Evolutionary conservation across 1,284 basidiomycete genomes (phyloP), one percentile per base, ranked within the genome.

Genomic region (Trametes pubescens): DNA sequence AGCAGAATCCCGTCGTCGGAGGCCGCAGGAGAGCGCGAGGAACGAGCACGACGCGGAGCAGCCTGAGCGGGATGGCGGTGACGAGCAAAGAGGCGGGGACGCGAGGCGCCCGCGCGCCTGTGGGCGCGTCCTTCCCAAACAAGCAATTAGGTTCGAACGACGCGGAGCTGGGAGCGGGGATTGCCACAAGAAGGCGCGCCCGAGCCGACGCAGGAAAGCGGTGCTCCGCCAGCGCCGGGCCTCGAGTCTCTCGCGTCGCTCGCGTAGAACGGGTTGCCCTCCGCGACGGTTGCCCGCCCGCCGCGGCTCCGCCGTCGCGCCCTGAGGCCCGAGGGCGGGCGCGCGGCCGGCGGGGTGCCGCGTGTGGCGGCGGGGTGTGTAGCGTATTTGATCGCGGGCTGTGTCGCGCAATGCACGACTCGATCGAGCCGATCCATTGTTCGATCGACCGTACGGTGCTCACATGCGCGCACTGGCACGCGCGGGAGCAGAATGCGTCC

Each of bases 91-190:
- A 40, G 35, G 22, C 35, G 51, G 49, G 22, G 35, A 16, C 22
- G 51, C 21, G 53, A 26, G 40, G 35, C 22, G 40, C 37, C 32
- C 22, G 34, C 9, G 56, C 46, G 34, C 24, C 34, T 44, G 34
- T 38, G 54, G 38, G 60, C 53, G 60, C 60, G 16, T 56, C 38
- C 46, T 56, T 21, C 60, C 60, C 14, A 24, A 51, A 35, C 18
- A 18, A 37, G 60, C 38, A 51, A 46, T 21, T 22, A 22, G 51
- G 60, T 61, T 48, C 24, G 48, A 40, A 26, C 24, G 34, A 61
- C 53, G 58, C 66, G 65, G 62, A 59, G 53, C 65, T 66, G 54
- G 59, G 55, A 61, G 62, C 51, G 56, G 58, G 65, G 63, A 62
- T 67, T 61, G 61, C 56, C 66, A 60, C 47, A 37, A 46, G 22